Base-by-base conservation (phyloP, 805 yeast genomes). In the Trichomonascus vanleenenianus region DNA sequence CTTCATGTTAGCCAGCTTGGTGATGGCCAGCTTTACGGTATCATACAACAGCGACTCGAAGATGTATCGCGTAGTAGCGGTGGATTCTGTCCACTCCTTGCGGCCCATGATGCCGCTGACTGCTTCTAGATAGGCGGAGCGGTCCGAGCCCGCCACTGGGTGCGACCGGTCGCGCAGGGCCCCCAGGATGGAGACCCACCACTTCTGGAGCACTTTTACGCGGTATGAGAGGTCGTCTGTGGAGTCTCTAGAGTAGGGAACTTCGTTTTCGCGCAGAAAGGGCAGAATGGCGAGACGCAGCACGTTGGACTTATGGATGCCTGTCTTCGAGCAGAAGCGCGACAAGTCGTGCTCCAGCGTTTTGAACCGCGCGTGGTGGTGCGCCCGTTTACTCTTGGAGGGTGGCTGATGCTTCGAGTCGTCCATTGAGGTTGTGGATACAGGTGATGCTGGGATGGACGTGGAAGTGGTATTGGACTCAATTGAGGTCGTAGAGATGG, bases 1-100 rank as follows among this genome's bases (percentile, higher is more conserved):
- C 50, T 79, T 79, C 46, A 71, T 55, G 27, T 22, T 22, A 40
- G 70, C 64, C 46, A 79, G 63, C 52, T 73, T 72, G 42, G 64
- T 59, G 10, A 83, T 67, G 44, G 77, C 68, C 53, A 69, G 73
- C 41, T 72, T 74, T 44, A 80, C 62, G 1, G 91, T 81, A 34
- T 69, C 66, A n/a, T 67, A 58, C 20, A 83, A 63, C 18, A 63
- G 46, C 12, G 45, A 37, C 22, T 48, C 57, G 38, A 52, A 61
- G 8, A 50, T 35, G 9, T 40, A 38, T 8, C 43, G 46, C 3
- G 51, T 37, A 10, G 50, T 44, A 8, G 48, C 19, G 20, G 41
- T 52, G 7, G 45, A 19, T 15, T 45, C 48, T 6, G 44, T 44
- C 73, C 73, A 68, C 45, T 68, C 73, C 2, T 55, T 56, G 2